phyloP scores from a whole-genome alignment of 2,329 filamentous ascomycete genomes.

The Golovinomyces cichoracearum region DNA sequence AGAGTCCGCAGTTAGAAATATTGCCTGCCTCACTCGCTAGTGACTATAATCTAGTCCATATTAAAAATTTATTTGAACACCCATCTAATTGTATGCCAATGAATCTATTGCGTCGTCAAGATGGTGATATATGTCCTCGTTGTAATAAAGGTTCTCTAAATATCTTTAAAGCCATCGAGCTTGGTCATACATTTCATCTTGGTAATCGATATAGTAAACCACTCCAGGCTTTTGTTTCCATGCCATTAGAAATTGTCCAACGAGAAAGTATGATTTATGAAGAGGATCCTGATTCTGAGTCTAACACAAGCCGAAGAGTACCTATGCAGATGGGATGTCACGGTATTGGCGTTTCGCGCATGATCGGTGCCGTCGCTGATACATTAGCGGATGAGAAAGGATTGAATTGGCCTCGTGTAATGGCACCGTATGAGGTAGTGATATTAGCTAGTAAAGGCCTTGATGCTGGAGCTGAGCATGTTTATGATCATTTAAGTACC shows the following conservation, averaged over 20 bases:
- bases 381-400: slow-evolving; percentile 44
- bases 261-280: slow-evolving; percentile 1
- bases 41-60: neutral
- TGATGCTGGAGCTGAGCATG: slow-evolving; percentile 23
- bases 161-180: slow-evolving; percentile 52
- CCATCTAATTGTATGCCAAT: slow-evolving; percentile 21
- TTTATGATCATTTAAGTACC: slow-evolving; percentile 35
- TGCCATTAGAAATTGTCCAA: slow-evolving; percentile 16
- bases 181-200: slow-evolving; percentile 87
- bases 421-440: slow-evolving; percentile 60
- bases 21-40: slow-evolving; percentile 4
- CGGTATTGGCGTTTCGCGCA: slow-evolving; percentile 74
- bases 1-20: slow-evolving; percentile 5
- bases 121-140: slow-evolving; percentile 46
- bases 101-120: slow-evolving; percentile 36
- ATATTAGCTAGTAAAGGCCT: slow-evolving; percentile 29
- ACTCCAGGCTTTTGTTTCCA: slow-evolving; percentile 35
- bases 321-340: slow-evolving; percentile 87
- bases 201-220: slow-evolving; percentile 67
- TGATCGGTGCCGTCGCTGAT: slow-evolving; percentile 68
- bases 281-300: slow-evolving; percentile 1
- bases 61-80: slow-evolving; percentile 8
- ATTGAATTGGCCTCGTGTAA: slow-evolving; percentile 63
- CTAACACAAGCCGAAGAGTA: slow-evolving; percentile 14
- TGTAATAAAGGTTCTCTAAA: slow-evolving; percentile 38